Evolutionary conservation across 495 filamentous ascomycete genomes (phyloP), one percentile per base, ranked within the genome.

Genomic region (Xylaria cubensis): DNA sequence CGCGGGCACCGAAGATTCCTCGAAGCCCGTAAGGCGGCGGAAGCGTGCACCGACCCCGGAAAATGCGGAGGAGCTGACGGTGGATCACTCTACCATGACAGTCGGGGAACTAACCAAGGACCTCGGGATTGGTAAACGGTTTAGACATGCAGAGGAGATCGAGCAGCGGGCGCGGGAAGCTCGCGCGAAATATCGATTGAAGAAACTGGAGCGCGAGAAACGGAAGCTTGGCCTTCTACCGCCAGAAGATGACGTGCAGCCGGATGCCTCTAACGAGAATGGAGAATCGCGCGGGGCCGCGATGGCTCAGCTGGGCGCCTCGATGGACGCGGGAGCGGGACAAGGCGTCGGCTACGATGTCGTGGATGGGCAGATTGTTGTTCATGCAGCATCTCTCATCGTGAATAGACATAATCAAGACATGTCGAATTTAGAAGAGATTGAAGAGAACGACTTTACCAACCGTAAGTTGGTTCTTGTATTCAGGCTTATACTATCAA

Each of bases 91-190:
- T 5, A 86, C 87, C 1, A 85, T 93, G 44, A 95, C 90, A 69
- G 97, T 99, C 93, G 89, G 86, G 15, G 93, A 97, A 50, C 81
- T 99, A 5, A 92, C 90, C 75, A 91, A 87, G 72, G 93, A 97
- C 76, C 79, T 91, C 34, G 86, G 88, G 32, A 92, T 91, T 9
- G 96, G 96, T 51, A 93, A 90, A 79, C 93, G 90, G 70, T 98
- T 94, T 24, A 92, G 91, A 70, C 89, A 92, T 9, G 86, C 87
- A 71, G 82, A 87, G 67, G 84, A 88, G 76, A 83, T 90, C 12
- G 84, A 85, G 67, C 78, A 85, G 69, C 80, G 85, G 32, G 78
- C 83, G 62, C 79, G 83, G 34, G 75, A 84, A 48, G 82, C 82
- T 70, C 82, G 84, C 19, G 71, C 82, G 48, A 81, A 77, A 61